phyloP scores from a whole-genome alignment of 1,284 basidiomycete genomes.

The Coniophora puteana region DNA sequence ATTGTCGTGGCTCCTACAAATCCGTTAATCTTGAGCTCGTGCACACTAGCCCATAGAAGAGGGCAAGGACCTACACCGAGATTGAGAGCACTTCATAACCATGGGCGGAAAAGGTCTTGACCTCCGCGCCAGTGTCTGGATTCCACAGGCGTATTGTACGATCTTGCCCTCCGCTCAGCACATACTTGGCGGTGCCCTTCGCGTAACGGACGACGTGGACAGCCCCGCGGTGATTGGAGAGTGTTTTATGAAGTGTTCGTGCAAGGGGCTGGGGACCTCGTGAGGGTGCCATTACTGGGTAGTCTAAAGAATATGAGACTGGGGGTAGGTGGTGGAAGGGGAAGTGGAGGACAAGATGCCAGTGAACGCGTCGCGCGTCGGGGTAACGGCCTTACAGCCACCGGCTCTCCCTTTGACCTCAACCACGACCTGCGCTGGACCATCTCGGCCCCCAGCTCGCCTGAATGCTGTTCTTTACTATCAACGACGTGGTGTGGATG shows the following conservation, averaged over 20 bases:
- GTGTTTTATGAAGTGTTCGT: slow-evolving; percentile 57
- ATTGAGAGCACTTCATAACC: slow-evolving; percentile 93
- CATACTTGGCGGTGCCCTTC: slow-evolving; percentile 82
- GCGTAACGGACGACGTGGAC: slow-evolving; percentile 86
- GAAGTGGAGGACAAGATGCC: too few relatives aligned
- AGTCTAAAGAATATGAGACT: slow-evolving; percentile 7
- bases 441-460: too few relatives aligned
- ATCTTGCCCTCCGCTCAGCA: slow-evolving; percentile 90
- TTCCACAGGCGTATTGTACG: slow-evolving; percentile 91
- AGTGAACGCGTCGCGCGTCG: too few relatives aligned
- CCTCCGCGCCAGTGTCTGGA: slow-evolving; percentile 76
- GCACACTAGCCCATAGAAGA: neutral
- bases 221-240: slow-evolving; percentile 69
- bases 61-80: slow-evolving; percentile 62
- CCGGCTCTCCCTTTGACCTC: too few relatives aligned
- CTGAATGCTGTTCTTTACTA: too few relatives aligned
- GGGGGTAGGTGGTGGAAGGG: too few relatives aligned
- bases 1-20: slow-evolving; percentile 82
- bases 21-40: slow-evolving; percentile 3
- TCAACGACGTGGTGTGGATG: too few relatives aligned
- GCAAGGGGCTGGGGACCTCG: slow-evolving; percentile 57
- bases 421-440: too few relatives aligned
- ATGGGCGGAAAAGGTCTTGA: slow-evolving; percentile 89
- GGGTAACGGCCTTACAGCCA: too few relatives aligned
- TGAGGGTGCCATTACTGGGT: slow-evolving; percentile 54